Conservation (phyloP, 2,329 filamentous ascomycete genomes). For the Colletotrichum orchidophilum region DNA sequence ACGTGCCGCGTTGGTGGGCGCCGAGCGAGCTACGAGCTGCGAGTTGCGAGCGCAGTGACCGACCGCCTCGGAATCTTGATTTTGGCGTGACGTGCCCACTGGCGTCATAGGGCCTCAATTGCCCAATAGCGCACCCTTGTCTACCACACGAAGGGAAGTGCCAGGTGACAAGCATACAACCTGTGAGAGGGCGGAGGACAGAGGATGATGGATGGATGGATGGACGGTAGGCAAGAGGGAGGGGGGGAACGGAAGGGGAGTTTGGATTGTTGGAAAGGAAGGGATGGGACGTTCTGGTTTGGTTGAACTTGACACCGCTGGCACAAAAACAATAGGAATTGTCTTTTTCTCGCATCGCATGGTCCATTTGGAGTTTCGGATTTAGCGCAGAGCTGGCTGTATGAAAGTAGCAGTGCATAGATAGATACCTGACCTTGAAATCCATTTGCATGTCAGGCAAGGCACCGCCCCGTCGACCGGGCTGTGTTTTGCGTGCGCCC, state of each 20-base stretch:
- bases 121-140: constrained; percentile 31
- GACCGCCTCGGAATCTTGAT: constrained; percentile 28
- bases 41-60: neutral
- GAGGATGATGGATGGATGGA: neutral
- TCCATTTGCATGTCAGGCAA: neutral
- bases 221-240: neutral
- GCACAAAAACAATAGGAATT: neutral
- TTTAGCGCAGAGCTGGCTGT: neutral
- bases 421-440: neutral
- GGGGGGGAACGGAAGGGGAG: neutral
- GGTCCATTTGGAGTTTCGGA: neutral
- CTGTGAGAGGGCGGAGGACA: neutral
- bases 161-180: neutral
- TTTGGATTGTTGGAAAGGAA: too few species aligned
- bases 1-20: neutral
- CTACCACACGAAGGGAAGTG: constrained; percentile 15
- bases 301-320: neutral
- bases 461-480: neutral
- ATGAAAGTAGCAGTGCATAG: too few species aligned
- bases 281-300: neutral
- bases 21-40: neutral
- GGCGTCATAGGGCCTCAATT: constrained; percentile 34
- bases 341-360: neutral
- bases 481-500: constrained; percentile 17
- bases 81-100: constrained; percentile 34